phyloP scores from a whole-genome alignment of 2,329 filamentous ascomycete genomes.

The Trichophyton mentagrophytes region DNA sequence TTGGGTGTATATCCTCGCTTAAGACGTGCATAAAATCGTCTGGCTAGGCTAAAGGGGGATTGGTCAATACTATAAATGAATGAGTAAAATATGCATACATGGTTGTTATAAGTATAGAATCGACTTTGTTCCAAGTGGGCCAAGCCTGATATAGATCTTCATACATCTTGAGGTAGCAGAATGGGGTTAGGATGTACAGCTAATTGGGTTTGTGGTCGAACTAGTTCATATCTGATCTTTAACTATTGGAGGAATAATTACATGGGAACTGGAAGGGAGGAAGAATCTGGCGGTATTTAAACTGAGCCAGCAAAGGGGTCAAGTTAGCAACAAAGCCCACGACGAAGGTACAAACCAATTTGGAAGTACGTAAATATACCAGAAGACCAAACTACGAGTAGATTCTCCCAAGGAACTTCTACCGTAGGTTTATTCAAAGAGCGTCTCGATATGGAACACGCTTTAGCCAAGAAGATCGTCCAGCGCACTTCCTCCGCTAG shows the following conservation, averaged over 20 bases:
- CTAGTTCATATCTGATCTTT: not conserved
- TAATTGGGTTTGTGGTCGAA: too few relatives aligned
- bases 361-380: not conserved
- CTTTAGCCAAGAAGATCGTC: conserved; percentile 31
- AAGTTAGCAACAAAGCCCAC: not conserved
- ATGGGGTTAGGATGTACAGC: not conserved
- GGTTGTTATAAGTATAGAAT: not conserved
- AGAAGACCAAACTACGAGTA: not conserved
- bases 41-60: not conserved
- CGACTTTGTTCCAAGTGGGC: not conserved
- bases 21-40: conserved; percentile 3
- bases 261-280: not conserved
- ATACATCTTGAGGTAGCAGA: not conserved
- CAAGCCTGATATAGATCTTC: not conserved
- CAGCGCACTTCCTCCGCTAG: conserved; percentile 26
- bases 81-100: conserved; percentile 1
- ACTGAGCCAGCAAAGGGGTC: not conserved
- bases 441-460: not conserved
- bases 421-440: not conserved
- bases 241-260: not conserved
- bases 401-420: not conserved
- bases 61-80: not conserved
- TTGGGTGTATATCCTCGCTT: conserved; percentile 2
- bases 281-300: not conserved
- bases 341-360: not conserved